Conservation (phyloP, 164 flowering plant genomes). For the Macadamia integrifolia region DNA sequence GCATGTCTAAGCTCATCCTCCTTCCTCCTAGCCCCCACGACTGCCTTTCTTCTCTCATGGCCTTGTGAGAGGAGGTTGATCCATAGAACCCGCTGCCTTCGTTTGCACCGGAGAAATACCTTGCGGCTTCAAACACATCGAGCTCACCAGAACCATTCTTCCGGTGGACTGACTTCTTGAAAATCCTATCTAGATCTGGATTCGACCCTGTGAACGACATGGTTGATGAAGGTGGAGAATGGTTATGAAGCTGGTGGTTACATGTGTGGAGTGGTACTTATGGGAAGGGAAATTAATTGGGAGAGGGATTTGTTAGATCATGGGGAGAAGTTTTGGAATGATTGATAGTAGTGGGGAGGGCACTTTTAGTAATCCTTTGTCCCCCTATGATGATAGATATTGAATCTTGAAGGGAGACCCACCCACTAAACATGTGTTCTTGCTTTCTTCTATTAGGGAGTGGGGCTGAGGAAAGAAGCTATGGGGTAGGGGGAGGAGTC, state of each 20-base stretch:
- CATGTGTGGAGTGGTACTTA: constrained; percentile 1
- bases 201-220: constrained; percentile 35
- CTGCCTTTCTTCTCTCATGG: constrained; percentile 29
- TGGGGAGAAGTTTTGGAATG: constrained; percentile 30
- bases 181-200: constrained; percentile 20
- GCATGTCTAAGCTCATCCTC: constrained; percentile 65
- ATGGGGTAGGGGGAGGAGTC: neutral
- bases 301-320: constrained; percentile 14
- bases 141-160: constrained; percentile 71
- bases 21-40: constrained; percentile 26
- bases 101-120: constrained; percentile 60
- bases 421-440: constrained; percentile 19
- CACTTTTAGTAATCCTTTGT: constrained; percentile 18
- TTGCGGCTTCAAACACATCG: constrained; percentile 82
- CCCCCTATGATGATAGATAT: constrained; percentile 8
- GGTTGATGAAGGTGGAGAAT: constrained; percentile 10
- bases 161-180: constrained; percentile 42
- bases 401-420: constrained; percentile 16
- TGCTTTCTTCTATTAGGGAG: constrained; percentile 11
- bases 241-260: neutral
- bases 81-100: constrained; percentile 20
- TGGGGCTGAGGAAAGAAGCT: neutral
- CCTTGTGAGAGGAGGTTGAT: constrained; percentile 20
- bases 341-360: constrained; percentile 38
- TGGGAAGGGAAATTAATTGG: neutral